phyloP scores from a whole-genome alignment of 2,329 filamentous ascomycete species.

The Fonsecaea pugnacius region DNA sequence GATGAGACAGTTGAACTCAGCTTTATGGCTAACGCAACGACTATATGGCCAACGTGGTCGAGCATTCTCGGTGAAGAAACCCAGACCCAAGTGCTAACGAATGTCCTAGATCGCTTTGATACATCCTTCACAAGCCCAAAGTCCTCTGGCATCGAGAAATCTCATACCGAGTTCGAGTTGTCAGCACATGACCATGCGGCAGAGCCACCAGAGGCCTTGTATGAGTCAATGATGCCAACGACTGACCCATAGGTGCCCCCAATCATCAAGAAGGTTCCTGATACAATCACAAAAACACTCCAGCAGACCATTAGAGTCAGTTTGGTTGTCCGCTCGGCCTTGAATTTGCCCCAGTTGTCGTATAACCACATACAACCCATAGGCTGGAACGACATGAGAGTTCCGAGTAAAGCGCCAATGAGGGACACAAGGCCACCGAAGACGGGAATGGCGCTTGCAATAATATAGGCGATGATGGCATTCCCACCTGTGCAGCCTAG shows the following conservation, averaged over 20 bases:
- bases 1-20: too few species aligned
- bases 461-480: slow-evolving; percentile 52
- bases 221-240: slow-evolving; percentile 37
- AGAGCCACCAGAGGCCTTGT: slow-evolving; percentile 23
- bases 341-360: slow-evolving; percentile 51
- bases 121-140: neutral
- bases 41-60: neutral
- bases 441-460: slow-evolving; percentile 60
- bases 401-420: slow-evolving; percentile 54
- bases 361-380: slow-evolving; percentile 59
- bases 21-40: too few species aligned
- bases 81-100: neutral
- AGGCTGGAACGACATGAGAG: slow-evolving; percentile 57
- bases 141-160: neutral
- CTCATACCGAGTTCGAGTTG: slow-evolving; percentile 27
- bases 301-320: slow-evolving; percentile 41
- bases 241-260: slow-evolving; percentile 51
- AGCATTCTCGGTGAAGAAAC: neutral
- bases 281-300: slow-evolving; percentile 49
- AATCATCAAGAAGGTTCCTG: slow-evolving; percentile 53
- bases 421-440: slow-evolving; percentile 53
- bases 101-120: neutral
- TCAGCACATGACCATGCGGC: slow-evolving; percentile 26
- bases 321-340: slow-evolving; percentile 43
- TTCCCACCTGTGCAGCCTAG: slow-evolving; percentile 52